phyloP scores from a whole-genome alignment of 106 monocot species.

The Dioscorea zingiberensis region DNA sequence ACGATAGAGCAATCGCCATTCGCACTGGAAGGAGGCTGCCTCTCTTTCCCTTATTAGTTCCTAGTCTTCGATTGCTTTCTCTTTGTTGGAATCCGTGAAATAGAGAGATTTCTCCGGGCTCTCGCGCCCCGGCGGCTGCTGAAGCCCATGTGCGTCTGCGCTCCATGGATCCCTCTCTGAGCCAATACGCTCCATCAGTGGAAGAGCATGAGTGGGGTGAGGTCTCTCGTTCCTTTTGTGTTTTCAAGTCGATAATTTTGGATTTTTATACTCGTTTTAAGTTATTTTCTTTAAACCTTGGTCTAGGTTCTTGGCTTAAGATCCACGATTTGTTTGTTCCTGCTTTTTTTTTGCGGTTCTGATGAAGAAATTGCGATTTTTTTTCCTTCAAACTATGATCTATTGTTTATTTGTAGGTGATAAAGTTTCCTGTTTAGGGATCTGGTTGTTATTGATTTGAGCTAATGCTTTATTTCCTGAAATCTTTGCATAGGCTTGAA shows the following conservation, averaged over 20 bases:
- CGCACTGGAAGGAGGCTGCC: too few species aligned
- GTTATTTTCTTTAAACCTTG: not conserved
- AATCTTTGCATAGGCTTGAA: too few species aligned
- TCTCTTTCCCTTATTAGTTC: too few species aligned
- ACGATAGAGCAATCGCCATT: too few species aligned
- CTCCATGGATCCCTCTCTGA: slow-evolving; percentile 3
- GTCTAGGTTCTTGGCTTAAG: not conserved
- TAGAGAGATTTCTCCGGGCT: too few species aligned
- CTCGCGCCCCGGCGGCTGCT: not conserved
- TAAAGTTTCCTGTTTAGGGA: too few species aligned
- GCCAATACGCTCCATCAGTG: not conserved
- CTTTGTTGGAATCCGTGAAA: not conserved
- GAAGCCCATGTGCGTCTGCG: slow-evolving; percentile 1
- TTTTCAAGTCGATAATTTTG: not conserved
- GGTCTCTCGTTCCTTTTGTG: not conserved
- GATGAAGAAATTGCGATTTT: too few species aligned
- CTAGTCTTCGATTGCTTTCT: not conserved
- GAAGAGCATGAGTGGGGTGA: slow-evolving; percentile 1
- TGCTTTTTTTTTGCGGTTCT: not conserved
- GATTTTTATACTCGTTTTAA: not conserved
- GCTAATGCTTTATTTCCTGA: too few species aligned
- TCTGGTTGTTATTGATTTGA: too few species aligned
- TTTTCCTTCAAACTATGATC: too few species aligned
- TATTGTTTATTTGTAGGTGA: too few species aligned
- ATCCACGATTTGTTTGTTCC: not conserved